Conservation (phyloP, 768 basidiomycete genomes). For the Suillus americanus region DNA sequence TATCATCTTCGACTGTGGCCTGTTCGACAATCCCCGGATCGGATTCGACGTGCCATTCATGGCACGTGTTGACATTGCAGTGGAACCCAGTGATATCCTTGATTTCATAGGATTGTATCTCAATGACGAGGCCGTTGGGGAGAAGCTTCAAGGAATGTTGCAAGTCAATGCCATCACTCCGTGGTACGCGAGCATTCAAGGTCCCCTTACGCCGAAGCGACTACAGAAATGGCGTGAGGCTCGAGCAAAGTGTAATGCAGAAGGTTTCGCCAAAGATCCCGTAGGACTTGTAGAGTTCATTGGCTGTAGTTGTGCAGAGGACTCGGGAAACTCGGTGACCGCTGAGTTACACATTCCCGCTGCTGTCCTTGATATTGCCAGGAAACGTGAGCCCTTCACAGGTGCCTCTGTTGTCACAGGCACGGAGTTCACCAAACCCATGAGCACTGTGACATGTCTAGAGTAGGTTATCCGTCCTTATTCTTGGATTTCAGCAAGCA, state of each 20-base stretch:
- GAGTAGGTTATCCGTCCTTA: not conserved
- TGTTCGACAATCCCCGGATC: not conserved
- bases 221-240: not conserved
- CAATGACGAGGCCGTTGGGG: not conserved
- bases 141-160: not conserved
- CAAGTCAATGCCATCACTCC: not conserved
- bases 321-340: constrained; percentile 10
- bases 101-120: not conserved
- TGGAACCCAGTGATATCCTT: not conserved
- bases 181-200: not conserved
- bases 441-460: constrained; percentile 15
- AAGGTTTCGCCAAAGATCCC: too few relatives aligned
- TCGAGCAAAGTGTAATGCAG: too few relatives aligned
- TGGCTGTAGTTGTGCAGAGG: too few relatives aligned
- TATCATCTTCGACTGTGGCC: not conserved
- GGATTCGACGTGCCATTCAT: not conserved
- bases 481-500: not conserved
- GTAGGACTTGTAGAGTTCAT: too few relatives aligned
- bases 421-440: constrained; percentile 2
- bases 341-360: constrained; percentile 6
- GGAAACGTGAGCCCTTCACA: constrained; percentile 11
- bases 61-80: too few relatives aligned
- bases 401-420: constrained; percentile 12
- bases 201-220: not conserved
- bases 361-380: constrained; percentile 6